Percentiles rank a stretch among this genome's conserved stretches.
phyloP scores from a whole-genome alignment of 2,329 filamentous ascomycete genomes.

The Microsporum ferrugineum region DNA sequence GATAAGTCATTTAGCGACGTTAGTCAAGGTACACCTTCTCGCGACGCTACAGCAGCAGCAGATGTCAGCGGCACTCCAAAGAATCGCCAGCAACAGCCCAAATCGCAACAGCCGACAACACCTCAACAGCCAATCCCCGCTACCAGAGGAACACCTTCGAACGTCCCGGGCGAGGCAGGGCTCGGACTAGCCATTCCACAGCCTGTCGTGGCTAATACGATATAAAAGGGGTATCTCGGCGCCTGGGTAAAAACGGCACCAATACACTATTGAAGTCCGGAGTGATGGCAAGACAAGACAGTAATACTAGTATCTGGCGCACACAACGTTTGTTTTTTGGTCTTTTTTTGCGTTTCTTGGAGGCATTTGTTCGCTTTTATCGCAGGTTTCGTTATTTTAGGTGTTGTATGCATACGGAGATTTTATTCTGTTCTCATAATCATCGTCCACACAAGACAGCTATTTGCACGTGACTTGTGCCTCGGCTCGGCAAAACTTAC shows the following conservation, averaged over 20 bases:
- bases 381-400: neutral
- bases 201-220: conserved; percentile 8
- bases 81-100: conserved; percentile 10
- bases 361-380: neutral
- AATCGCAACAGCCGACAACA: neutral
- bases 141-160: neutral
- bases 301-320: neutral
- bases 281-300: neutral
- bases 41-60: conserved; percentile 5
- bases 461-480: neutral
- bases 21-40: conserved; percentile 20
- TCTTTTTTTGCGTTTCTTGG: neutral
- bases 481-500: neutral
- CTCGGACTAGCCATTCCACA: conserved; percentile 1
- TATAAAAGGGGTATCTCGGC: neutral
- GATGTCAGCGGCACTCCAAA: conserved; percentile 8
- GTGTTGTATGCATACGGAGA: neutral
- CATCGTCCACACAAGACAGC: neutral
- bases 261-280: neutral
- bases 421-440: neutral
- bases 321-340: neutral
- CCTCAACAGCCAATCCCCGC: neutral
- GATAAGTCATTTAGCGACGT: conserved; percentile 25
- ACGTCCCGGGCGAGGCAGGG: neutral
- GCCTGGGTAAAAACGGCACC: neutral